A percentile compares a stretch with the other conserved stretches of the same genome.
Conservation (phyloP, 768 basidiomycete species). For the Pleurotus ostreatus region DNA sequence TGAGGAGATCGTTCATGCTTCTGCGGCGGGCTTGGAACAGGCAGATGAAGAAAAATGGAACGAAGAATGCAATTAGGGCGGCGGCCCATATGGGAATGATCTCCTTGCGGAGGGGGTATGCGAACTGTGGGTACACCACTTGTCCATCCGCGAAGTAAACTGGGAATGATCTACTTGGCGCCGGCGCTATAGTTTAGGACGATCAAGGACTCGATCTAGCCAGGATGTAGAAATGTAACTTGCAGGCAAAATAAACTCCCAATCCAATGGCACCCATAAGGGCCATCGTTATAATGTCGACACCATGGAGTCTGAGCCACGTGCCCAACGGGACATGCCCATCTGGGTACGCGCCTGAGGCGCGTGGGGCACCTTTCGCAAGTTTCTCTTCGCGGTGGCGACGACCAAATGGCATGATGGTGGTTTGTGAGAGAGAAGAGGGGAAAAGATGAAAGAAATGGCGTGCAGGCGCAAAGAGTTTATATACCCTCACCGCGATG, state of each 20-base stretch:
- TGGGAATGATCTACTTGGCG: conserved; percentile 39
- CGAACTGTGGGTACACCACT: conserved; percentile 50
- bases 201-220: not conserved
- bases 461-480: too few relatives aligned
- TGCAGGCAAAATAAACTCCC: conserved; percentile 49
- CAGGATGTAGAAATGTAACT: conserved; percentile 5
- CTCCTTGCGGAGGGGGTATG: conserved; percentile 47
- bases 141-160: conserved; percentile 41
- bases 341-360: conserved; percentile 20
- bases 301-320: conserved; percentile 44
- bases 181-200: conserved; percentile 27
- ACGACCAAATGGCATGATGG: not conserved
- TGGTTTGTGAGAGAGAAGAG: conserved; percentile 8
- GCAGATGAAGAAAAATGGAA: conserved; percentile 50
- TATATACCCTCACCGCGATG: too few relatives aligned
- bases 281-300: conserved; percentile 53
- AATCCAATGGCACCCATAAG: conserved; percentile 52
- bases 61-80: conserved; percentile 49
- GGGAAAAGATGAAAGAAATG: not conserved
- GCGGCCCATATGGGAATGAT: conserved; percentile 52
- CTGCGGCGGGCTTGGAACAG: conserved; percentile 51
- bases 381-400: not conserved
- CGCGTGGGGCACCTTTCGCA: not conserved
- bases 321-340: conserved; percentile 17
- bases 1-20: conserved; percentile 41